Evolutionary conservation across 2,329 filamentous ascomycete species (phyloP).

Genomic region (Fusarium nurragi): DNA sequence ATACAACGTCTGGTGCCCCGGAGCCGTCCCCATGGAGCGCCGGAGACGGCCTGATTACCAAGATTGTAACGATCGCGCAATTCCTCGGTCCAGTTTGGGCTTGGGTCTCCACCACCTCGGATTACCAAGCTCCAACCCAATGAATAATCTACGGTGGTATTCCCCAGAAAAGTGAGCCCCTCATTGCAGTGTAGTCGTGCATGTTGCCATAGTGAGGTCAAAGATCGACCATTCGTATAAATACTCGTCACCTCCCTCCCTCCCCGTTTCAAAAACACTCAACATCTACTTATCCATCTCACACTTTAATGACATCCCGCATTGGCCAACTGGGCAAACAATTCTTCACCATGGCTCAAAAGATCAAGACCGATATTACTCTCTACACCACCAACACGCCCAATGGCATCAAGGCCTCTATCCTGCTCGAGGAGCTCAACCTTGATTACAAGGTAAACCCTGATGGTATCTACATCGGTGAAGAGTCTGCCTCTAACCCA

Average conservation of each 20-base stretch:
- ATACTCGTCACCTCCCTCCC: not conserved
- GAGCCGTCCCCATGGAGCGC: not conserved
- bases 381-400: conserved; percentile 86
- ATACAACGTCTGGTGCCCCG: too few species aligned
- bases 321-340: conserved; percentile 42
- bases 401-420: conserved; percentile 90
- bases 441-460: conserved; percentile 75
- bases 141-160: conserved; percentile 27
- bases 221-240: conserved; percentile 15
- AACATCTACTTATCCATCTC: not conserved
- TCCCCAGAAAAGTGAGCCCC: conserved; percentile 8
- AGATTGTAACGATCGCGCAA: conserved; percentile 23
- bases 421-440: conserved; percentile 84
- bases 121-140: conserved; percentile 19
- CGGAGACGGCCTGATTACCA: conserved; percentile 28
- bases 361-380: conserved; percentile 69
- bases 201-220: not conserved
- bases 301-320: conserved; percentile 41
- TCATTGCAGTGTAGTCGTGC: conserved; percentile 4
- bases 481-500: not conserved
- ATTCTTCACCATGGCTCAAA: conserved; percentile 45
- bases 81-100: conserved; percentile 13
- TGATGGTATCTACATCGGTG: not conserved
- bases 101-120: conserved; percentile 4
- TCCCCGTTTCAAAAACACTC: not conserved